Evolutionary conservation across 129 eudicot genomes (phyloP).

Genomic region (Pseudognaphalium luteoalbum): DNA sequence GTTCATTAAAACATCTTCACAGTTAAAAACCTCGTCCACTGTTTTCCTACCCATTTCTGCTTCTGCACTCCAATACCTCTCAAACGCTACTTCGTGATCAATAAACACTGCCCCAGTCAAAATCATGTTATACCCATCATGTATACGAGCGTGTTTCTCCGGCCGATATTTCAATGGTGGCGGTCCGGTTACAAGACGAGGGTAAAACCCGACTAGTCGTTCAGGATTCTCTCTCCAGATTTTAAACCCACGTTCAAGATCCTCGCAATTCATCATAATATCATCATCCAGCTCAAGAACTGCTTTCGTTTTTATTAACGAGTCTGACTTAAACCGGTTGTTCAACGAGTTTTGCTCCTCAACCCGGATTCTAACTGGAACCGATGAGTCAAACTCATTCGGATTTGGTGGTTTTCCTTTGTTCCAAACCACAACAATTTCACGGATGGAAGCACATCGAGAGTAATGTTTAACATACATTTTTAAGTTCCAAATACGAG

Average conservation of each 20-base stretch:
- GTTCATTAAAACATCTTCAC: slow-evolving; percentile 87
- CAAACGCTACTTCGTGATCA: slow-evolving; percentile 55
- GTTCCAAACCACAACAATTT: slow-evolving; percentile 90
- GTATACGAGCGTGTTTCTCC: slow-evolving; percentile 74
- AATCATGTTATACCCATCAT: slow-evolving; percentile 76
- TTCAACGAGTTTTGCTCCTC: slow-evolving; percentile 75
- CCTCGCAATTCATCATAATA: slow-evolving; percentile 85
- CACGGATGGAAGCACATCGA: slow-evolving; percentile 75
- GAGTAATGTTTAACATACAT: slow-evolving; percentile 77
- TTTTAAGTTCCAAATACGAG: slow-evolving; percentile 84
- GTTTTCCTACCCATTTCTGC: slow-evolving; percentile 56
- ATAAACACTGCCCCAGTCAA: slow-evolving; percentile 88
- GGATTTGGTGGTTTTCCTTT: slow-evolving; percentile 62
- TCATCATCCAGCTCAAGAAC: slow-evolving; percentile 92
- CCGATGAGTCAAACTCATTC: slow-evolving; percentile 61
- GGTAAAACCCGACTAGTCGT: slow-evolving; percentile 83
- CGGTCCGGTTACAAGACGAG: slow-evolving; percentile 58
- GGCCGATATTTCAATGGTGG: slow-evolving; percentile 61
- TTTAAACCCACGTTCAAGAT: slow-evolving; percentile 74
- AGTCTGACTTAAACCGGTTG: slow-evolving; percentile 67
- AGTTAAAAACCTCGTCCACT: slow-evolving; percentile 74
- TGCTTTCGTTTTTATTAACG: slow-evolving; percentile 59
- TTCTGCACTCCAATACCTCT: slow-evolving; percentile 75
- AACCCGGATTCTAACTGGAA: slow-evolving; percentile 67
- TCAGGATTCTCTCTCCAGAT: slow-evolving; percentile 86